Evolutionary conservation across 768 basidiomycete species (phyloP), one percentile per base, ranked within the genome.

Genomic region (Naematelia aurantialba): DNA sequence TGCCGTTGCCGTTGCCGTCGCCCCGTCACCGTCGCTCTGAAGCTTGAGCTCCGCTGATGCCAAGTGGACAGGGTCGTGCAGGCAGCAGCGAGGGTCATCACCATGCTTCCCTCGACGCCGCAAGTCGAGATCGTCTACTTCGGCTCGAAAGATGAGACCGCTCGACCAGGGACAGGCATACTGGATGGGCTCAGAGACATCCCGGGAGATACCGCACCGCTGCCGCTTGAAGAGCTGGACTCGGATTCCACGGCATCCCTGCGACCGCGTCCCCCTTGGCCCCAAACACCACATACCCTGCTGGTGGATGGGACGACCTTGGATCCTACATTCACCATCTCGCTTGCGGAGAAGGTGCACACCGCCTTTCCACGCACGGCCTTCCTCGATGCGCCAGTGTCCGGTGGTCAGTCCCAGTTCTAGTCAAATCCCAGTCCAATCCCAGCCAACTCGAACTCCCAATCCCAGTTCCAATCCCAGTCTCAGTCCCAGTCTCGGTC

Each of bases 351-450:
- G 10, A 78, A 81, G 22, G 55, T 72, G n/a, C 24, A 48, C 13
- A 83, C 89, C 0, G 79, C 78, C 10, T 58, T 69, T 13, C 78
- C 81, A 25, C 86, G 87, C 24, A 89, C 86, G 5, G 78, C 78
- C 42, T 91, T 96, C 85, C 81, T 96, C 21, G 93, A 97, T 73
- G 91, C 93, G 4, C 93, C 93, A 2, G 92, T 97, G 1, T 92
- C 90, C 49, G 93, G 93, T 56, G 92, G 90, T 88, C 72, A 55
- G 84, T 76, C n/a, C 19, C 17, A 46, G 42, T 29, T 45, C 2
- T 12, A 29, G 10, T 44, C 53, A 24, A 19, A 5, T 26, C 21
- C n/a, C n/a, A n/a, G n/a, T n/a, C n/a, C n/a, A n/a, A n/a, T n/a
- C n/a, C n/a, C n/a, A n/a, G n/a, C n/a, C n/a, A n/a, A n/a, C n/a